Base-by-base conservation (phyloP, 208 protist genomes). In the Zelonia costaricensis region DNA sequence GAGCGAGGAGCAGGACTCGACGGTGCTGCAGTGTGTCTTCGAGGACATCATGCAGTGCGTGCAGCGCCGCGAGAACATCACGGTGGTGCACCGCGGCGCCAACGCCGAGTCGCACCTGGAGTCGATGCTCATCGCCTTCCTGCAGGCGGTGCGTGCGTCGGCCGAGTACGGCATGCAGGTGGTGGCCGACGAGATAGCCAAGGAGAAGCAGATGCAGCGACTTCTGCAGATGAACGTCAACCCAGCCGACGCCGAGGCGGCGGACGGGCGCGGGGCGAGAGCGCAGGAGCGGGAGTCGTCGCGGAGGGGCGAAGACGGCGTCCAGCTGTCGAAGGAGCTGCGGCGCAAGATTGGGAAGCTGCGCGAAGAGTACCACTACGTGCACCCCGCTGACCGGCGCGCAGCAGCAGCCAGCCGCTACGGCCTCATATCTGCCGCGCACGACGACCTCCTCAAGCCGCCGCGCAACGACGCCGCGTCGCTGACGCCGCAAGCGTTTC, bases 181-280 rank as follows among this genome's bases (percentile, higher is more conserved):
- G 20, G 90, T 93, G n/a, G 86, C 90, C 0, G 90, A 95, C 65
- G 86, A 93, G 48, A 83, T 88, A 30, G 90, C 90, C 0, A 95
- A 95, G 62, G 86, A 93, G 54, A 88, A 86, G 59, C 90, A 95
- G 57, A 95, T 95, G 84, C 90, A 95, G 57, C 84, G 90, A 15
- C 74, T 95, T 42, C 78, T 95, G 18, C 90, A 93, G 47, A 66
- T 93, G 39, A 84, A 90, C 46, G 73, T 73, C 58, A 75, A 73
- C 45, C 20, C 64, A 0, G 63, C 48, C 22, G 33, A 44, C 4
- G 40, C 38, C n/a, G 75, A 67, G 13, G 62, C 49, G 25, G 43
- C 64, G 38, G 61, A 74, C n/a, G 36, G 53, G 13, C 48, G 61
- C 42, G 73, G 33, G 20, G 51, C 62, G 40, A 51, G 52, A 12